Evolutionary conservation across 2,329 filamentous ascomycete species (phyloP).

Genomic region (Hirsutella minnesotensis): DNA sequence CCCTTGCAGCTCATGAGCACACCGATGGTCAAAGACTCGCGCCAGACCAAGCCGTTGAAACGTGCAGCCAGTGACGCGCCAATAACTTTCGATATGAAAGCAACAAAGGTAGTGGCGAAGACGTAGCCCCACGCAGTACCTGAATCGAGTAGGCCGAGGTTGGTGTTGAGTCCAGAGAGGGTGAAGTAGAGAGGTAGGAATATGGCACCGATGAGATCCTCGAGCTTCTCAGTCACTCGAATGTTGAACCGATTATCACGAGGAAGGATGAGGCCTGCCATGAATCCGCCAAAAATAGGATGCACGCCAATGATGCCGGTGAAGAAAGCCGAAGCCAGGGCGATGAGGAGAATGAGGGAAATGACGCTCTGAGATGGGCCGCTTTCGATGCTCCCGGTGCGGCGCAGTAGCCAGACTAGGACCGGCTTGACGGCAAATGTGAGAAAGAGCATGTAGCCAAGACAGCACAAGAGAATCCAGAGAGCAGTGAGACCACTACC

Average conservation of each 20-base stretch:
- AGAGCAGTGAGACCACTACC: conserved; percentile 70
- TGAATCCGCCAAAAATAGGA: conserved; percentile 86
- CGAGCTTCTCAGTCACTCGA: conserved; percentile 85
- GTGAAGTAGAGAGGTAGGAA: conserved; percentile 91
- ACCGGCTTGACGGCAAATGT: conserved; percentile 59
- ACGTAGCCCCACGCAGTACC: conserved; percentile 87
- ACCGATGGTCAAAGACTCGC: conserved; percentile 80
- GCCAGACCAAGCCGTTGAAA: conserved; percentile 69
- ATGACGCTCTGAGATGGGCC: conserved; percentile 81
- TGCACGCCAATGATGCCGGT: conserved; percentile 86
- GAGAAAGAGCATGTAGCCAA: conserved; percentile 68
- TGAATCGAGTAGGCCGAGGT: conserved; percentile 71
- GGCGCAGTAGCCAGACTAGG: conserved; percentile 63
- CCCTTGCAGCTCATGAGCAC: conserved; percentile 95
- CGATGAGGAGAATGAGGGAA: conserved; percentile 67
- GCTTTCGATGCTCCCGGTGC: conserved; percentile 69
- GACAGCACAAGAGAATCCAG: conserved; percentile 66
- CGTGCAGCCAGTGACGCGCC: conserved; percentile 73
- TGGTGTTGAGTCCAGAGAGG: conserved; percentile 77
- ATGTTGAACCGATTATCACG: conserved; percentile 86
- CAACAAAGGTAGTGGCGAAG: conserved; percentile 66
- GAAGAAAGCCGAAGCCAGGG: conserved; percentile 72
- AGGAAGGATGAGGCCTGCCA: conserved; percentile 80
- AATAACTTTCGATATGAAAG: conserved; percentile 74
- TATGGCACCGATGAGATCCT: conserved; percentile 74